These are phyloP conservation scores for Aspergillus latus DNA, from an alignment of 2,329 filamentous ascomycete species.

Conservation along the genomic window DNA sequence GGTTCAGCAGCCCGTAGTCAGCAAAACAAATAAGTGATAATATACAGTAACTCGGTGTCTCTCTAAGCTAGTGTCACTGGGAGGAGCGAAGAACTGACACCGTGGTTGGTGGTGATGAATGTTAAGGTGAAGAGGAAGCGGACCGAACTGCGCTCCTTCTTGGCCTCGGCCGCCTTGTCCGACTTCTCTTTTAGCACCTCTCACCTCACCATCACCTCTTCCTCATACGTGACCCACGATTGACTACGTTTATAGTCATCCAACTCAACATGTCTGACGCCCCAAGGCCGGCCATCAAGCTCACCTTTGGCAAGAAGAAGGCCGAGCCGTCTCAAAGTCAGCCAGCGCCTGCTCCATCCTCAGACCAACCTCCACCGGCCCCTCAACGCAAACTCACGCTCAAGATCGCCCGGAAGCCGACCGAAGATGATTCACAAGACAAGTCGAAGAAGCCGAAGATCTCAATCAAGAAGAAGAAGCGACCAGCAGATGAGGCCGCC, in stretches of 20 bases:
- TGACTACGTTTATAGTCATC: background rate
- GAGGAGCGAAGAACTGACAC: background rate
- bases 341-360: slow-evolving; percentile 18
- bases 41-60: background rate
- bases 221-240: background rate
- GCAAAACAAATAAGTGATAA: background rate
- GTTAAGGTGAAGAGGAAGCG: slow-evolving; percentile 6
- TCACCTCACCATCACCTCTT: background rate
- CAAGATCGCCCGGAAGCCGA: slow-evolving; percentile 39
- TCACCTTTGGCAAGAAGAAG: slow-evolving; percentile 43
- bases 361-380: slow-evolving; percentile 27
- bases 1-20: background rate
- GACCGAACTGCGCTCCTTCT: slow-evolving; percentile 1
- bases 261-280: slow-evolving; percentile 35
- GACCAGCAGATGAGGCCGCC: slow-evolving; percentile 33
- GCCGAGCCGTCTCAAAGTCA: slow-evolving; percentile 26
- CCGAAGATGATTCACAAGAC: slow-evolving; percentile 15
- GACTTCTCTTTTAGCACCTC: background rate
- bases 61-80: background rate
- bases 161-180: slow-evolving; percentile 7
- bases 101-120: slow-evolving; percentile 1
- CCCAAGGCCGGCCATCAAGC: slow-evolving; percentile 40
- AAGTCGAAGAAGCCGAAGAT: slow-evolving; percentile 32
- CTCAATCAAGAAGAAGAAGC: slow-evolving; percentile 42
- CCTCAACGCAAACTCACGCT: slow-evolving; percentile 43